These are phyloP conservation scores for Xylaria cubensis DNA, from an alignment of 495 filamentous ascomycete species.

Conservation along the genomic window DNA sequence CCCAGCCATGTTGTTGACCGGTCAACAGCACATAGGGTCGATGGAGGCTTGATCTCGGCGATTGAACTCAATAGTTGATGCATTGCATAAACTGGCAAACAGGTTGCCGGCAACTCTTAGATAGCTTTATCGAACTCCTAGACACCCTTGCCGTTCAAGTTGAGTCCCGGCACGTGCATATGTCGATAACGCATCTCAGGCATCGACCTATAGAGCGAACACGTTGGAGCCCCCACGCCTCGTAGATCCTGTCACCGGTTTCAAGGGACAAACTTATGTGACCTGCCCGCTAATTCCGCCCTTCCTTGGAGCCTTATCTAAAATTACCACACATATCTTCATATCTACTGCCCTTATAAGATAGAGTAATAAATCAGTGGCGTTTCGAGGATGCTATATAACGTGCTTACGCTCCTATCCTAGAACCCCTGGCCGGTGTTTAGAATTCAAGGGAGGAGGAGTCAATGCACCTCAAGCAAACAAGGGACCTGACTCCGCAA, in stretches of 20 bases:
- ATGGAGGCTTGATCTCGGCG: background rate
- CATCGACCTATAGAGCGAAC: background rate
- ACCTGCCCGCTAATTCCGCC: background rate
- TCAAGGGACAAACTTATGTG: background rate
- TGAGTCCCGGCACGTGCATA: background rate
- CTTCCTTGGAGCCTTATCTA: background rate
- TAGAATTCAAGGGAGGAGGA: background rate
- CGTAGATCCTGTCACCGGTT: background rate
- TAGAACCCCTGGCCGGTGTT: background rate
- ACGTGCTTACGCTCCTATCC: background rate
- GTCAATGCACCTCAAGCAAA: background rate
- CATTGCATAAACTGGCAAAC: background rate
- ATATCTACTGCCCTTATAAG: background rate
- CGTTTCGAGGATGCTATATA: background rate
- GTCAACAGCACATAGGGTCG: background rate
- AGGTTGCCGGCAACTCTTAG: background rate
- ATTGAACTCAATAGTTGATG: background rate
- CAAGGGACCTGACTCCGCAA: background rate
- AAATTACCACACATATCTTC: background rate
- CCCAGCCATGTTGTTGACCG: background rate
- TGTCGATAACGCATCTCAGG: background rate
- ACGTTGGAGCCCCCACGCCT: background rate
- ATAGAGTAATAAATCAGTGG: background rate
- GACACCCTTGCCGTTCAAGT: background rate
- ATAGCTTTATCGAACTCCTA: background rate